Evolutionary conservation across 2,329 filamentous ascomycete genomes (phyloP).

Genomic region (Trichoderma koningii): DNA sequence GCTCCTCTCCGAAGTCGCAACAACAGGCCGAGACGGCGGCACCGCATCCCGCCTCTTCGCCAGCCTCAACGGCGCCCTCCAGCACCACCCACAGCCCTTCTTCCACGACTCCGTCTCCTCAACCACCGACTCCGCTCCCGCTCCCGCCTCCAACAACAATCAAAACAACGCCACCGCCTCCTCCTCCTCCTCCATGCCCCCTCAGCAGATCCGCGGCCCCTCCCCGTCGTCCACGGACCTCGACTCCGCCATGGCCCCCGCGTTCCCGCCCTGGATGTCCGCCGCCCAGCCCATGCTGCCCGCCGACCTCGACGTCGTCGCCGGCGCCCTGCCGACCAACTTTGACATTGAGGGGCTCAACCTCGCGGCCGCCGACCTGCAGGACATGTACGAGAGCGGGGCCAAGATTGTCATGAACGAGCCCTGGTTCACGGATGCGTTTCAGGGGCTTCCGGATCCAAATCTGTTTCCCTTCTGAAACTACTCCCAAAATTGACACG

Average conservation of each 20-base stretch:
- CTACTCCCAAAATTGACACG: no score
- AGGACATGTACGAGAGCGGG: constrained; percentile 39
- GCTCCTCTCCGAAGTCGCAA: constrained; percentile 60
- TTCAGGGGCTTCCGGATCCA: constrained; percentile 41
- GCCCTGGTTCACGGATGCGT: constrained; percentile 45
- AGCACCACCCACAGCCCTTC: constrained; percentile 40
- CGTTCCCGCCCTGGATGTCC: constrained; percentile 30
- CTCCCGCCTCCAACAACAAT: constrained; percentile 1
- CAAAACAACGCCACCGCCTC: no score
- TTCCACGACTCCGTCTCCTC: constrained; percentile 41
- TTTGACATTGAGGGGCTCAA: constrained; percentile 40
- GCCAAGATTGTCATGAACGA: constrained; percentile 44
- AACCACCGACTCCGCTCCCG: constrained; percentile 21
- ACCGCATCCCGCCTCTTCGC: constrained; percentile 30
- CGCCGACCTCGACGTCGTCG: constrained; percentile 30
- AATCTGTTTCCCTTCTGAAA: constrained; percentile 43
- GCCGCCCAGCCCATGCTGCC: constrained; percentile 15
- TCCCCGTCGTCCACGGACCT: constrained; percentile 29
- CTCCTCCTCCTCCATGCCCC: background rate
- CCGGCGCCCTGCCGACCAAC: constrained; percentile 31
- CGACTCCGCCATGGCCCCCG: constrained; percentile 35
- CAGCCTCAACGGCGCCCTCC: constrained; percentile 33
- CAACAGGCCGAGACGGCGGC: constrained; percentile 46
- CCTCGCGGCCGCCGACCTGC: constrained; percentile 32
- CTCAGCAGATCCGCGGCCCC: constrained; percentile 9